phyloP scores from a whole-genome alignment of 805 yeast species.

The Sungouiozyma ichnusensis region DNA sequence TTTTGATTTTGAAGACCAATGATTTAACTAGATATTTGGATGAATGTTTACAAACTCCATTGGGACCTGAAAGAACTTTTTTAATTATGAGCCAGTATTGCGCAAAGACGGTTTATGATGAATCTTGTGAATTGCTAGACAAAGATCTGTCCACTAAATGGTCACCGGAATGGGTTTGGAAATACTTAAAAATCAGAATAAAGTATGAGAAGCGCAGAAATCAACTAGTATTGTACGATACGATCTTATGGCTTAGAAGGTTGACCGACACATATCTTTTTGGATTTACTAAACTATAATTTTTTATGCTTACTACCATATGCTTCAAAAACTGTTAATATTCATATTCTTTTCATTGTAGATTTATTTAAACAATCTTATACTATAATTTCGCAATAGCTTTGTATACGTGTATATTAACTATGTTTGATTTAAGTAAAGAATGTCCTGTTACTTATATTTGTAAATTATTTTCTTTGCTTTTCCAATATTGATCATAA shows the following conservation, averaged over 20 bases:
- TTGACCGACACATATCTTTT: neutral
- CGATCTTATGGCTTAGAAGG: slow-evolving; percentile 21
- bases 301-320: too few species aligned
- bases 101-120: slow-evolving; percentile 68
- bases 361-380: slow-evolving; percentile 1
- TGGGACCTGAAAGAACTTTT: slow-evolving; percentile 82
- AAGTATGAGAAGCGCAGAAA: slow-evolving; percentile 21
- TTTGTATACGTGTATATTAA: too few species aligned
- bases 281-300: neutral
- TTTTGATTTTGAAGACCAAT: slow-evolving; percentile 83
- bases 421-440: neutral
- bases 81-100: slow-evolving; percentile 85
- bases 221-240: slow-evolving; percentile 22
- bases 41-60: slow-evolving; percentile 67
- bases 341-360: neutral
- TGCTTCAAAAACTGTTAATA: neutral
- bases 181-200: slow-evolving; percentile 19
- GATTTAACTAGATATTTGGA: slow-evolving; percentile 86
- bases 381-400: too few species aligned
- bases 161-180: slow-evolving; percentile 19
- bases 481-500: slow-evolving; percentile 1
- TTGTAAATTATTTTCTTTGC: slow-evolving; percentile 1
- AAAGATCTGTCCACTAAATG: slow-evolving; percentile 10
- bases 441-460: neutral
- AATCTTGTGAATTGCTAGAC: slow-evolving; percentile 36